These are phyloP conservation scores for Hymenoscyphus infarciens DNA, from an alignment of 2,329 filamentous ascomycete genomes.

Conservation along the genomic window DNA sequence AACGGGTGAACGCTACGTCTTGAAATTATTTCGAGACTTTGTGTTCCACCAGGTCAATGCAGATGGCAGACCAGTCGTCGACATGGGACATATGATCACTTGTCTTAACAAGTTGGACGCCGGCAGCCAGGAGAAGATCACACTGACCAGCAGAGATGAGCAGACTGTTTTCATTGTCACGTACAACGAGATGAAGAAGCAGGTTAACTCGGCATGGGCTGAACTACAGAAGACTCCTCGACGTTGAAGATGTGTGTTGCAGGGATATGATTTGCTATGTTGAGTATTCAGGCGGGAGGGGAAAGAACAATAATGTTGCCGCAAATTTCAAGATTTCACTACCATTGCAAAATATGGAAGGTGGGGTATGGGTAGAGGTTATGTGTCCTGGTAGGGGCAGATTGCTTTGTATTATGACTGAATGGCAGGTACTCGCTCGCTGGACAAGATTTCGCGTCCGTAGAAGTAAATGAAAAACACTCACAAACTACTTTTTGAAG, in stretches of 20 bases:
- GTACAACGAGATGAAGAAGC: slow-evolving; percentile 81
- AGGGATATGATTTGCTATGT: neutral
- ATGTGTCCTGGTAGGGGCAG: neutral
- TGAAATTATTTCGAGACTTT: slow-evolving; percentile 95
- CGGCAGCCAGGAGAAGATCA: slow-evolving; percentile 80
- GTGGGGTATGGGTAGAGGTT: neutral
- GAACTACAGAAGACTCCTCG: slow-evolving; percentile 43
- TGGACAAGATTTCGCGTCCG: neutral
- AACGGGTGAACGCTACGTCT: slow-evolving; percentile 83
- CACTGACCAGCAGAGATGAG: slow-evolving; percentile 83
- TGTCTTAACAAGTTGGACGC: slow-evolving; percentile 92
- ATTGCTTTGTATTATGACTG: neutral
- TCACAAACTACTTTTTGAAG: slow-evolving; percentile 6
- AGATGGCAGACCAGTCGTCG: slow-evolving; percentile 76
- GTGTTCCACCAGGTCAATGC: slow-evolving; percentile 94
- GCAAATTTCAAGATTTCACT: neutral
- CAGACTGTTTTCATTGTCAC: slow-evolving; percentile 84
- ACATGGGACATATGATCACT: slow-evolving; percentile 81
- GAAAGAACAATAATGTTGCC: neutral
- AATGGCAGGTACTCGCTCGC: neutral
- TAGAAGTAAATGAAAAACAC: slow-evolving; percentile 14
- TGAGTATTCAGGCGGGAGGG: neutral
- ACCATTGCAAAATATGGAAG: slow-evolving; percentile 1
- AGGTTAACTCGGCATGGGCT: slow-evolving; percentile 53
- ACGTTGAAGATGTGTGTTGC: neutral